Evolutionary conservation across 1,284 basidiomycete species (phyloP).

Genomic region (Leccinum colubrinum): DNA sequence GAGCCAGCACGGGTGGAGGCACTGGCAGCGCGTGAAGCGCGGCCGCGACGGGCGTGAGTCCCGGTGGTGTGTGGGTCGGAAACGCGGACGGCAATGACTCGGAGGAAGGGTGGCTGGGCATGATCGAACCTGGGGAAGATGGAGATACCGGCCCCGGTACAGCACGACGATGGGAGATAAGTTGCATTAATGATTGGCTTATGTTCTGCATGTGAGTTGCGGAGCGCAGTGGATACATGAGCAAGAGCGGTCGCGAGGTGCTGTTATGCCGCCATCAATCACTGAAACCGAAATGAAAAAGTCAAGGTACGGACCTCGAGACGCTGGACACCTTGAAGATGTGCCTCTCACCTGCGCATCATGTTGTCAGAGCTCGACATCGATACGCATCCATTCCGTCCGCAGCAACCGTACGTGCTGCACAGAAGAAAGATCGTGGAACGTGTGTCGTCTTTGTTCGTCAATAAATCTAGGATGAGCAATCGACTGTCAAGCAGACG

Average conservation of each 20-base stretch:
- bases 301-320: slow-evolving; percentile 30
- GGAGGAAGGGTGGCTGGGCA: slow-evolving; percentile 2
- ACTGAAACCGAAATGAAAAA: slow-evolving; percentile 4
- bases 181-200: slow-evolving; percentile 41
- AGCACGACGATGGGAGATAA: slow-evolving; percentile 37
- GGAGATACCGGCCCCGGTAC: not conserved
- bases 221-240: slow-evolving; percentile 51
- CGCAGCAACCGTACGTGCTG: slow-evolving; percentile 46
- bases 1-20: slow-evolving; percentile 55
- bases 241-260: slow-evolving; percentile 52
- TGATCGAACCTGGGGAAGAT: not conserved
- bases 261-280: slow-evolving; percentile 28
- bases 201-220: slow-evolving; percentile 54
- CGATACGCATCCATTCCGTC: slow-evolving; percentile 65
- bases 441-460: slow-evolving; percentile 53
- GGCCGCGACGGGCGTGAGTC: slow-evolving; percentile 20
- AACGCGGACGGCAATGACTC: not conserved
- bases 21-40: slow-evolving; percentile 25
- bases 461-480: slow-evolving; percentile 8
- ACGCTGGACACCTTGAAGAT: slow-evolving; percentile 43
- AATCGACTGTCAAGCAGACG: slow-evolving; percentile 1
- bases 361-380: slow-evolving; percentile 74
- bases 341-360: slow-evolving; percentile 62
- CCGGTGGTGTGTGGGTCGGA: slow-evolving; percentile 2
- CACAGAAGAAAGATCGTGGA: slow-evolving; percentile 53